phyloP scores from a whole-genome alignment of 352 stramenopile genomes.

The Lagenidium sp. region DNA sequence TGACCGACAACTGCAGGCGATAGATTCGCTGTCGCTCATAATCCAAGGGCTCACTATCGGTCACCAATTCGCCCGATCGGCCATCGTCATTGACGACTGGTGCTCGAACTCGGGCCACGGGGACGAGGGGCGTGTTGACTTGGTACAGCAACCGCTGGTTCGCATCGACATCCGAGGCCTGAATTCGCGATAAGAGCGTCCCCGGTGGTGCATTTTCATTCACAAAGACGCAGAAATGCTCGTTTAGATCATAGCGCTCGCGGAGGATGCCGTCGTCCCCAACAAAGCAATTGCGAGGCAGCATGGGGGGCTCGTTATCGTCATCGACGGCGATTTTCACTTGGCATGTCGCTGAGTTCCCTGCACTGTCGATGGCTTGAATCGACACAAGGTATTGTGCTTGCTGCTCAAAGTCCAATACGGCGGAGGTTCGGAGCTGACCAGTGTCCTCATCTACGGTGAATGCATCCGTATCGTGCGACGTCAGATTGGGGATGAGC shows the following conservation, averaged over 20 bases:
- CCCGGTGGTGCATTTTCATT: slow-evolving; percentile 20
- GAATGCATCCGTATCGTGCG: slow-evolving; percentile 16
- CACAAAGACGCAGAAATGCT: slow-evolving; percentile 33
- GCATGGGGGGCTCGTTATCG: slow-evolving; percentile 29
- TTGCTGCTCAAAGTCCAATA: slow-evolving; percentile 24
- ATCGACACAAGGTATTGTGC: slow-evolving; percentile 16
- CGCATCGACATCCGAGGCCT: slow-evolving; percentile 25
- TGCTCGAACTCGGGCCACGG: slow-evolving; percentile 19
- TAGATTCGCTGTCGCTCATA: slow-evolving; percentile 28
- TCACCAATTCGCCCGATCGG: slow-evolving; percentile 25
- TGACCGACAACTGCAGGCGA: slow-evolving; percentile 31
- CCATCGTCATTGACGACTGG: slow-evolving; percentile 14
- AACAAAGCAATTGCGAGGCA: slow-evolving; percentile 44
- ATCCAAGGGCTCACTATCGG: slow-evolving; percentile 23
- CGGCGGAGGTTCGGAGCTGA: slow-evolving; percentile 17
- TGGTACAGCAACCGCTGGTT: slow-evolving; percentile 36
- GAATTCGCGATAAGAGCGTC: slow-evolving; percentile 16
- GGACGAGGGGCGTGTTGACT: slow-evolving; percentile 3
- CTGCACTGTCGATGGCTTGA: slow-evolving; percentile 5
- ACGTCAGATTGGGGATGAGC: background rate
- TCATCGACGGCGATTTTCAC: slow-evolving; percentile 28
- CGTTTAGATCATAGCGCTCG: slow-evolving; percentile 32
- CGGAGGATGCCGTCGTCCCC: slow-evolving; percentile 13
- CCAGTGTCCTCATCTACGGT: slow-evolving; percentile 22
- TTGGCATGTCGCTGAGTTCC: slow-evolving; percentile 6